phyloP scores from a whole-genome alignment of 345 rosid genomes.

The Isatis tinctoria region DNA sequence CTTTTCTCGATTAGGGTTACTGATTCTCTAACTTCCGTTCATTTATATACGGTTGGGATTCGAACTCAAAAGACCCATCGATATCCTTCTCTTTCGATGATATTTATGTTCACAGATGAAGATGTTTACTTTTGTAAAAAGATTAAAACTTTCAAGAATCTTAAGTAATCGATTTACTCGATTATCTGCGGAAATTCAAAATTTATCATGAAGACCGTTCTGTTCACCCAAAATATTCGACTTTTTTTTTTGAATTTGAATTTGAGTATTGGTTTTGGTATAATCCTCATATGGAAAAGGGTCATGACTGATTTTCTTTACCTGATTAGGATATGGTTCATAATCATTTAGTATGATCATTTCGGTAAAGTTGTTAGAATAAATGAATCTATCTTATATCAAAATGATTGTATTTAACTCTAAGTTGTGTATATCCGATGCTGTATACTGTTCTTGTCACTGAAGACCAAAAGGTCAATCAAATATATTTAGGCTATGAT shows the following conservation, averaged over 20 bases:
- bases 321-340: slow-evolving; percentile 12
- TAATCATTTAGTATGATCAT: neutral
- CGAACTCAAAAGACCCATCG: neutral
- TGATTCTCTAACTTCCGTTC: neutral
- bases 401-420: neutral
- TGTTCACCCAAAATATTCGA: neutral
- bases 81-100: neutral
- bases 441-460: neutral
- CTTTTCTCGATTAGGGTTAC: neutral
- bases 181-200: neutral
- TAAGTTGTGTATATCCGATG: neutral
- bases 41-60: neutral
- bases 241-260: neutral
- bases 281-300: neutral
- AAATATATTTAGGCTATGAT: neutral
- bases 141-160: neutral
- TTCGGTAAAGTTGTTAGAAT: neutral
- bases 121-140: neutral
- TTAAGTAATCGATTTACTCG: neutral
- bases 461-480: neutral
- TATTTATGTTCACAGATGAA: slow-evolving; percentile 9
- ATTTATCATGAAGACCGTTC: neutral
- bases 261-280: neutral
- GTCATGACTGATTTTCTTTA: slow-evolving; percentile 10
- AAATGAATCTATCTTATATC: neutral